Evolutionary conservation across 768 basidiomycete genomes (phyloP), one percentile per base, ranked within the genome.

Genomic region (Lentinula edodes): DNA sequence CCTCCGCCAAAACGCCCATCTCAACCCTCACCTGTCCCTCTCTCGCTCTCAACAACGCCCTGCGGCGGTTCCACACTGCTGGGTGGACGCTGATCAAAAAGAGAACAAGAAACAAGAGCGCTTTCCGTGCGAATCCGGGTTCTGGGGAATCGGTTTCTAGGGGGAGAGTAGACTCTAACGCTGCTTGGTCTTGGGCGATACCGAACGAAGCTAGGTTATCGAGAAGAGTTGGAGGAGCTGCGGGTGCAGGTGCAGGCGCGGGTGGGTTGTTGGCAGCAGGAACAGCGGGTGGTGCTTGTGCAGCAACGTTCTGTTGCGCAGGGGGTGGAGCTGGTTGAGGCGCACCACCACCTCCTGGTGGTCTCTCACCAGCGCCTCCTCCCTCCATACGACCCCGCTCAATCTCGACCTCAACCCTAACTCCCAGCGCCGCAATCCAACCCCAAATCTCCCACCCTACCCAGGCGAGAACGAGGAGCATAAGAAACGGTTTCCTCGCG

Each of bases 381-480:
- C 74, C 68, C 39, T 73, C 28, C 28, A 28, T 72, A 20, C 66
- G 73, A 58, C 76, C 78, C 38, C 72, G 69, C 20, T 46, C 18
- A 23, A 20, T 20, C 20, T 46, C 18, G 6, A 3, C 45, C 52
- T 69, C 65, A 8, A 72, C 73, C 57, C 77, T 75, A 36, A 71
- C 67, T 34, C 77, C 67, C 53, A 67, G 82, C 66, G 72, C 79
- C 42, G 86, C 80, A 61, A 91, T 80, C 28, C 86, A 86, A 56
- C 80, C 82, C 88, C 88, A 90, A 38, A 88, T 84, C 71, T 91
- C 90, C 69, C 89, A 91, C 28, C 87, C 60, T 70, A 89, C 83
- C 88, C 88, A 91, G 2, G 78, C 82, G 23, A 86, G 72, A 35
- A 91, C 79, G 61, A 90, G 73, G 42, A 89, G 65, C 39, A 84